Base-by-base conservation (phyloP, 2,329 filamentous ascomycete species). In the Arthroderma sp. region DNA sequence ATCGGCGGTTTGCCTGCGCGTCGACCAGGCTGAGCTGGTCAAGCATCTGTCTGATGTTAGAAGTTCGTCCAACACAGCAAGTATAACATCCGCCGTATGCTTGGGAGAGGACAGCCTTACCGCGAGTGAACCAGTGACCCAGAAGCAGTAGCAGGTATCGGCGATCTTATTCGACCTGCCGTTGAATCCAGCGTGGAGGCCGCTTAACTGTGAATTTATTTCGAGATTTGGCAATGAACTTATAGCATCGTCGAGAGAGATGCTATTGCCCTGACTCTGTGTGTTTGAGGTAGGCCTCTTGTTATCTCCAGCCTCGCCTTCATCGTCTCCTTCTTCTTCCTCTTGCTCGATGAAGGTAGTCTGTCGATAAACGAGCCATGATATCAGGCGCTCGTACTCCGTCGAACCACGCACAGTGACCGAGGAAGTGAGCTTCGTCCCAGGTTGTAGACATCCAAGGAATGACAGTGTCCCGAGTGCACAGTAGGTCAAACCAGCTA, bases 61-160 rank as follows among this genome's bases (percentile, higher is more conserved):
- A 28, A 15, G 13, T 5, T 31, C 65, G 47, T 61, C 25, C 56
- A 66, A 59, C 17, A 19, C 9, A 13, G 13, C 5, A 37, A 3
- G 3, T 37, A 9, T 11, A 15, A 37, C 35, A 6, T 23, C 9
- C 35, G 37, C 15, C 4, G 25, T 13, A 19, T 17, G 54, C 15
- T 38, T 41, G 33, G 23, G n/a, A 19, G 54, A 19, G 8, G 49
- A 23, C 38, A 21, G 21, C 28, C 69, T 65, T 70, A 78, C 76
- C 59, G 70, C 68, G 54, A 80, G 69, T 54, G 89, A 82, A 1
- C 82, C 89, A 2, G 80, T 79, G 0, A 88, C 88, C 93, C 93
- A 98, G 77, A 91, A 98, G 21, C 83, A 86, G 71, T 98, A 98
- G 73, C 93, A 98, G 0, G 93, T 97, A 72, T 98, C 93, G 8